Conservation (phyloP, 306 rosid genomes). For the Mimosa pudica region DNA sequence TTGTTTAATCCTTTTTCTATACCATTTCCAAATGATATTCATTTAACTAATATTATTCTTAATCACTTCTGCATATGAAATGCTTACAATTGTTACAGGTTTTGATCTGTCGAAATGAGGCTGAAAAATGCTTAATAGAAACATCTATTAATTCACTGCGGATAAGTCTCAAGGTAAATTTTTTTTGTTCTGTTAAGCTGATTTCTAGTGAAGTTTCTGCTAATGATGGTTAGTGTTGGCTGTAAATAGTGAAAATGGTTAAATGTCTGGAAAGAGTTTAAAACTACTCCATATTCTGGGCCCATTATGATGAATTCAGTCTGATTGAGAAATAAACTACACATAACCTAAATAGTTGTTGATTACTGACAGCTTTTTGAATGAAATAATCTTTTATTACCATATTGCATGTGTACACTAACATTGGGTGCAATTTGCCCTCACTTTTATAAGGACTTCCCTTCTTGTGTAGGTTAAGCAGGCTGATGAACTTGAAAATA, state of each 20-base stretch:
- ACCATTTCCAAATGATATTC: not conserved
- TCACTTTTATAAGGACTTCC: not conserved
- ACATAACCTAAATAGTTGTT: not conserved
- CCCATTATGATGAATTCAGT: not conserved
- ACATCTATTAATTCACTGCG: constrained; percentile 95
- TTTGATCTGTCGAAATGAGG: constrained; percentile 92
- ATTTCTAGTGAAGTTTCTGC: constrained; percentile 27
- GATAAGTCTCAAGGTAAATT: constrained; percentile 87
- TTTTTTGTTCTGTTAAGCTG: constrained; percentile 20
- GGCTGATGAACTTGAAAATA: constrained; percentile 97
- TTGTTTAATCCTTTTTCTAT: not conserved
- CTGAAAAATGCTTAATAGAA: constrained; percentile 93
- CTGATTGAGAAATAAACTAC: not conserved
- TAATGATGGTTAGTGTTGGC: constrained; percentile 4
- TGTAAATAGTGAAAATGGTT: not conserved
- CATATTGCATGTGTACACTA: not conserved
- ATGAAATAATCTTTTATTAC: constrained; percentile 12
- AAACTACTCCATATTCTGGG: not conserved
- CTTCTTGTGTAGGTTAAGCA: constrained; percentile 77
- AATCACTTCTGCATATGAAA: constrained; percentile 14
- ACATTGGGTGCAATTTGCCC: constrained; percentile 14
- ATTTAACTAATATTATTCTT: constrained; percentile 1
- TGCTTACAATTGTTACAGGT: constrained; percentile 53
- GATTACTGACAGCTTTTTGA: constrained; percentile 8
- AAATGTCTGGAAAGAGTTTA: not conserved